Evolutionary conservation across 2,329 filamentous ascomycete genomes (phyloP).

Genomic region (Penicillium concentricum): DNA sequence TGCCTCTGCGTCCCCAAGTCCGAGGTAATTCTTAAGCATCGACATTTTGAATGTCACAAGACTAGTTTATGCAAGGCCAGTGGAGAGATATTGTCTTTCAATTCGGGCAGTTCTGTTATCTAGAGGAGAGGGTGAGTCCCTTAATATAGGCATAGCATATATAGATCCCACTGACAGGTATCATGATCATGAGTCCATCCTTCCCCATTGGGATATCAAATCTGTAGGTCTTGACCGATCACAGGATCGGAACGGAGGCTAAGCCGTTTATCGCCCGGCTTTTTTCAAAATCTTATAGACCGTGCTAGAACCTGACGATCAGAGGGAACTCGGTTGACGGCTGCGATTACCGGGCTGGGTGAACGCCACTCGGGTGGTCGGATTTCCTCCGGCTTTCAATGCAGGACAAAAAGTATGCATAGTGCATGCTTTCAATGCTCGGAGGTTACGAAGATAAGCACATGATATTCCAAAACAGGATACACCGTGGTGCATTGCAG

Average conservation of each 20-base stretch:
- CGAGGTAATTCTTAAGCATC: neutral
- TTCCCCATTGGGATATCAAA: neutral
- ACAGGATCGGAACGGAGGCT: conserved; percentile 16
- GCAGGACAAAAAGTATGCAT: neutral
- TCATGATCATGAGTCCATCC: neutral
- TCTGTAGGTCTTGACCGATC: conserved; percentile 9
- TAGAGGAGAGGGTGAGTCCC: neutral
- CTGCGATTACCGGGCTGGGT: neutral
- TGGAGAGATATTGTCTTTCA: neutral
- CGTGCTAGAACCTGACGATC: neutral
- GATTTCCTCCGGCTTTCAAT: neutral
- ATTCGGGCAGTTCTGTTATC: neutral
- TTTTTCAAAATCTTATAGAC: neutral
- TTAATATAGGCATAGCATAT: neutral
- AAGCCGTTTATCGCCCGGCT: conserved; percentile 3
- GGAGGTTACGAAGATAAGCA: neutral
- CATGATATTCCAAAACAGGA: neutral
- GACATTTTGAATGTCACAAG: conserved; percentile 2
- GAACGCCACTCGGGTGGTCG: conserved; percentile 6
- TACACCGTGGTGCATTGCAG: neutral
- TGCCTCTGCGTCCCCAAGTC: neutral
- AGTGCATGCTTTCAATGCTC: neutral
- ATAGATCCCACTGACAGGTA: neutral
- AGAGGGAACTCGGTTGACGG: conserved; percentile 1
- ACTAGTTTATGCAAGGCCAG: neutral